Conservation (phyloP, 2,329 filamentous ascomycete species). For the Ascochyta clinopodiicola region DNA sequence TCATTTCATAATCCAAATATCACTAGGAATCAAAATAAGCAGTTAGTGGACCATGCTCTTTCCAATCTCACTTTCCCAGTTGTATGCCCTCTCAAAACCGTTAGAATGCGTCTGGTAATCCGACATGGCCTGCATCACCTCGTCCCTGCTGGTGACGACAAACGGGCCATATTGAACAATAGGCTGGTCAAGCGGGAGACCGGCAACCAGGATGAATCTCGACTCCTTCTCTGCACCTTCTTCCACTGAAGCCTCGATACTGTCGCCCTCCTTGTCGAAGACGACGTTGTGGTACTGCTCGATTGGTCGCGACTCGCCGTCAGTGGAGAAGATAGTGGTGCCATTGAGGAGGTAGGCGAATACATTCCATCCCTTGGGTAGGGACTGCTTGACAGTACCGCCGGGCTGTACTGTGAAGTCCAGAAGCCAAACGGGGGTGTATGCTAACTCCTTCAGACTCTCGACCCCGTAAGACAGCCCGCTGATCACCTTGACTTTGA, state of each 20-base stretch:
- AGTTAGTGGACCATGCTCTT: constrained; percentile 42
- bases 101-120: constrained; percentile 47
- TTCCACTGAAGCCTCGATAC: constrained; percentile 73
- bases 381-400: constrained; percentile 73
- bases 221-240: constrained; percentile 65
- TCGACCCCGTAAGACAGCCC: constrained; percentile 85
- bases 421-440: constrained; percentile 96
- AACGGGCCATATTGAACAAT: constrained; percentile 51
- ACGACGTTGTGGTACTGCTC: constrained; percentile 86
- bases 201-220: constrained; percentile 75
- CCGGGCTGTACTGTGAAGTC: constrained; percentile 83
- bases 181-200: constrained; percentile 61
- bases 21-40: neutral
- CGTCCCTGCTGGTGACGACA: constrained; percentile 45
- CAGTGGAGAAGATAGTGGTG: constrained; percentile 62
- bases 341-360: constrained; percentile 89
- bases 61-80: constrained; percentile 78
- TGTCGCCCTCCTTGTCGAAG: constrained; percentile 80
- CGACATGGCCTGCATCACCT: constrained; percentile 48
- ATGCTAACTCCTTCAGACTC: constrained; percentile 86
- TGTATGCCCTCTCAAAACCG: constrained; percentile 67
- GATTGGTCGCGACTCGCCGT: constrained; percentile 53
- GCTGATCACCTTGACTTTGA: constrained; percentile 87
- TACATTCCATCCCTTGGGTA: constrained; percentile 85
- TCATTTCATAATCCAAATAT: neutral